Conservation (phyloP, 108 stramenopile genomes). For the Skeletonema marinoi region DNA sequence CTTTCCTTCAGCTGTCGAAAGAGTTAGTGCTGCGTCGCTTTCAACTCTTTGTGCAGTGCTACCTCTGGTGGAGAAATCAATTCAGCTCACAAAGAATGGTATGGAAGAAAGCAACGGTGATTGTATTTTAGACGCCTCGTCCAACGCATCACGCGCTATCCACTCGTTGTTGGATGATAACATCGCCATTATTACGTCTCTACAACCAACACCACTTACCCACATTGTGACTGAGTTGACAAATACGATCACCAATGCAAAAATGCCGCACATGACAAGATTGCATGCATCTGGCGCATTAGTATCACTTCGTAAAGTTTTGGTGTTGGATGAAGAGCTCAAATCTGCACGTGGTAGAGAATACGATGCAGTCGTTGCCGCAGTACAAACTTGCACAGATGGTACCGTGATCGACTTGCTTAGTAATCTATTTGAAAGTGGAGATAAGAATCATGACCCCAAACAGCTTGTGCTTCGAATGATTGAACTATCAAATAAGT, state of each 20-base stretch:
- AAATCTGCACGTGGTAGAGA: not conserved
- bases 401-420: constrained; percentile 24
- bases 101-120: not conserved
- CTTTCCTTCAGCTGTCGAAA: constrained; percentile 22
- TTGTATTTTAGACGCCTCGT: constrained; percentile 35
- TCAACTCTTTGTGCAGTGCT: constrained; percentile 1
- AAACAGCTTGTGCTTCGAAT: constrained; percentile 25
- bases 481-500: constrained; percentile 20
- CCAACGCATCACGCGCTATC: constrained; percentile 56
- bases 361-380: not conserved
- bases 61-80: not conserved
- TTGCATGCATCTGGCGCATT: constrained; percentile 61
- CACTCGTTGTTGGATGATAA: constrained; percentile 81
- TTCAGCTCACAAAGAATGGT: not conserved
- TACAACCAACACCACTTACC: not conserved
- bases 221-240: constrained; percentile 14
- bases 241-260: not conserved
- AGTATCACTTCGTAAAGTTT: constrained; percentile 43
- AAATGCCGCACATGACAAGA: constrained; percentile 28
- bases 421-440: constrained; percentile 10
- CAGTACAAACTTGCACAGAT: constrained; percentile 15
- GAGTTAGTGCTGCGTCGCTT: constrained; percentile 5
- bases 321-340: constrained; percentile 7
- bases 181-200: not conserved
- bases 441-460: not conserved